Conservation (phyloP, 768 basidiomycete species). For the Amanita pseudoporphyria region DNA sequence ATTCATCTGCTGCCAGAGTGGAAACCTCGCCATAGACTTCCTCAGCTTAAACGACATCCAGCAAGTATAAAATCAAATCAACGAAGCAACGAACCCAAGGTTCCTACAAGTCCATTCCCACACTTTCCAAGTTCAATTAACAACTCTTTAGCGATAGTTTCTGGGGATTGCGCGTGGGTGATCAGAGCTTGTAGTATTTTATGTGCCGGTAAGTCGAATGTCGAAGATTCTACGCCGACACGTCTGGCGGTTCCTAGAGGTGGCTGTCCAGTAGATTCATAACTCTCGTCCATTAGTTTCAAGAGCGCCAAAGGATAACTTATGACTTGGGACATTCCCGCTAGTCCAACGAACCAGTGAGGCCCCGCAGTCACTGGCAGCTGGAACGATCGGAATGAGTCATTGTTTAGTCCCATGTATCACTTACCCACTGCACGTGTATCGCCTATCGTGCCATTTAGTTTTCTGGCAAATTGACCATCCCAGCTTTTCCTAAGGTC, state of each 20-base stretch:
- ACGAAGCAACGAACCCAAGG: constrained; percentile 8
- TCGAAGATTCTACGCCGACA: constrained; percentile 2
- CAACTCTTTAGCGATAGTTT: constrained; percentile 5
- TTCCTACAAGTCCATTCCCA: constrained; percentile 5
- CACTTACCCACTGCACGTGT: too few relatives aligned
- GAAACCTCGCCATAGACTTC: constrained; percentile 2
- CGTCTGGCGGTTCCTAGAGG: constrained; percentile 6
- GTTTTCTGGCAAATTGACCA: too few relatives aligned
- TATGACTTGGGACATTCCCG: constrained; percentile 1
- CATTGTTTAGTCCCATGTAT: too few relatives aligned
- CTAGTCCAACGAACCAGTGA: too few relatives aligned
- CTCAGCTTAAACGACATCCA: not conserved
- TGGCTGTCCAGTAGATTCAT: constrained; percentile 4
- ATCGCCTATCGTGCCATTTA: too few relatives aligned
- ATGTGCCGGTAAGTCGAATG: constrained; percentile 4
- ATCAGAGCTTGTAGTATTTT: constrained; percentile 6
- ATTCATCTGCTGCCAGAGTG: not conserved
- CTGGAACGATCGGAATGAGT: too few relatives aligned
- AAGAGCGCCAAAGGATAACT: constrained; percentile 8
- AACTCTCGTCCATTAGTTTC: constrained; percentile 7
- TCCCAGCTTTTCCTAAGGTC: constrained; percentile 23
- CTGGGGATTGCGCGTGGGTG: constrained; percentile 5
- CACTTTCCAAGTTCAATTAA: constrained; percentile 6
- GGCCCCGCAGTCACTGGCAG: too few relatives aligned
- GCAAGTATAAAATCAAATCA: constrained; percentile 1